These are phyloP conservation scores for Thelonectria discophora DNA, from an alignment of 2,329 filamentous ascomycete genomes.

Conservation along the genomic window DNA sequence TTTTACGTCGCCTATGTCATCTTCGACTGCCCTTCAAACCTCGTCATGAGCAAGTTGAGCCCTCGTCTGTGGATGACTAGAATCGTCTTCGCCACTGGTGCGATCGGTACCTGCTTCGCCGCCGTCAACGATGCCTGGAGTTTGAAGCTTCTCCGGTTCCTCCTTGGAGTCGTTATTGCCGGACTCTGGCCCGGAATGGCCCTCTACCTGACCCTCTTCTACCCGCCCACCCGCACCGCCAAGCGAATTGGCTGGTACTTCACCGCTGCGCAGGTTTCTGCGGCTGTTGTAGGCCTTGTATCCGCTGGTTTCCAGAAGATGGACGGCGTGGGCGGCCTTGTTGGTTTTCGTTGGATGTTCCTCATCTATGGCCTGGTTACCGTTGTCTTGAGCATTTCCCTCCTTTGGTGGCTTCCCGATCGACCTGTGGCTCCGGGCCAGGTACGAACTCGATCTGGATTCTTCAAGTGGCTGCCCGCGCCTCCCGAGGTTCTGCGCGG, in stretches of 20 bases:
- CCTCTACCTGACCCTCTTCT: constrained; percentile 91
- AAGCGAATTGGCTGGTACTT: constrained; percentile 92
- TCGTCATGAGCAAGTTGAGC: constrained; percentile 86
- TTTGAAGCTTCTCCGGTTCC: constrained; percentile 84
- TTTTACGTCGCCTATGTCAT: constrained; percentile 95
- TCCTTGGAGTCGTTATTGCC: constrained; percentile 87
- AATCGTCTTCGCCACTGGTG: constrained; percentile 86
- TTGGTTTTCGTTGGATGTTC: constrained; percentile 94
- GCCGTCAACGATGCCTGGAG: constrained; percentile 86
- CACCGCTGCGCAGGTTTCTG: constrained; percentile 87
- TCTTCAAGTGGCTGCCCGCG: constrained; percentile 72
- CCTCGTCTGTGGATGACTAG: constrained; percentile 92
- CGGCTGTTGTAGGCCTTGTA: constrained; percentile 87
- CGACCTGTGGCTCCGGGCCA: constrained; percentile 80
- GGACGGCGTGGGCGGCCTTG: constrained; percentile 79
- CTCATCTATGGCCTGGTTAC: constrained; percentile 83
- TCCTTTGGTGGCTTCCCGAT: constrained; percentile 93
- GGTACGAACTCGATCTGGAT: constrained; percentile 57
- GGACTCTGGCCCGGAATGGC: constrained; percentile 97
- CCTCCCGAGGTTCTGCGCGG: constrained; percentile 77
- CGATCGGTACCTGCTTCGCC: constrained; percentile 85
- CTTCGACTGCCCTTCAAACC: constrained; percentile 88
- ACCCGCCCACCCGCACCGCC: constrained; percentile 84
- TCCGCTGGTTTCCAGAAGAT: constrained; percentile 93
- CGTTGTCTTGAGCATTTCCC: constrained; percentile 72